Conservation (phyloP, 2,329 filamentous ascomycete species). For the Colletotrichum agaves region DNA sequence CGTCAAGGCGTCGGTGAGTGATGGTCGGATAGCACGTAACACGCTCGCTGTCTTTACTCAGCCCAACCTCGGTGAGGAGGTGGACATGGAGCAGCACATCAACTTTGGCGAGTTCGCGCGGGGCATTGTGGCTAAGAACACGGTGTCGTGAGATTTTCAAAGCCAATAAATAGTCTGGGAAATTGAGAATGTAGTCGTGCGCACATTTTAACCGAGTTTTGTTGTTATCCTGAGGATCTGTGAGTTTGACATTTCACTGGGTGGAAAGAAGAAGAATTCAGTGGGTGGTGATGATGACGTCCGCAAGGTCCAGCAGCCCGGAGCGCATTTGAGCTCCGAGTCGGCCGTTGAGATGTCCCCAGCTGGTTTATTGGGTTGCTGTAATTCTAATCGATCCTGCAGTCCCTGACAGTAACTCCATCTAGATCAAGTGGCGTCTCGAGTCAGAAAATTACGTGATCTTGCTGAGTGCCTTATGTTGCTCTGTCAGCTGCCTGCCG, state of each 20-base stretch:
- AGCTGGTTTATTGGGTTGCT: not conserved
- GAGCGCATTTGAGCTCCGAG: not conserved
- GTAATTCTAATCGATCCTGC: slow-evolving; percentile 8
- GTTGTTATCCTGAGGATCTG: too few relatives aligned
- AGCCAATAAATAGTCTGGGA: too few relatives aligned
- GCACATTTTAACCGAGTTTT: too few relatives aligned
- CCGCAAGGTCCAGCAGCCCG: too few relatives aligned
- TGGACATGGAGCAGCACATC: slow-evolving; percentile 73
- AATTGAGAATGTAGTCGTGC: too few relatives aligned
- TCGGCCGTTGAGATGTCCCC: not conserved
- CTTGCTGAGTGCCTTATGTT: not conserved
- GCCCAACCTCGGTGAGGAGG: slow-evolving; percentile 86
- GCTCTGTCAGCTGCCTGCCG: slow-evolving; percentile 28
- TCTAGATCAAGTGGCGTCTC: not conserved
- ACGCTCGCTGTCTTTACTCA: slow-evolving; percentile 97
- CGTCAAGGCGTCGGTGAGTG: slow-evolving; percentile 65
- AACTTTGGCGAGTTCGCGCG: slow-evolving; percentile 82
- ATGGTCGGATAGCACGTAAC: slow-evolving; percentile 75
- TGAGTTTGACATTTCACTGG: too few relatives aligned
- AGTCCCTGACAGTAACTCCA: not conserved
- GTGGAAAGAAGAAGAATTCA: too few relatives aligned
- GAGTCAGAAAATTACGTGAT: slow-evolving; percentile 13
- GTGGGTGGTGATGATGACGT: too few relatives aligned
- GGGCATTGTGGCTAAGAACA: slow-evolving; percentile 69
- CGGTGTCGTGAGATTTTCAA: slow-evolving; percentile 50